phyloP scores from a whole-genome alignment of 2,329 filamentous ascomycete species.

The Dendrostoma leiphaemia region DNA sequence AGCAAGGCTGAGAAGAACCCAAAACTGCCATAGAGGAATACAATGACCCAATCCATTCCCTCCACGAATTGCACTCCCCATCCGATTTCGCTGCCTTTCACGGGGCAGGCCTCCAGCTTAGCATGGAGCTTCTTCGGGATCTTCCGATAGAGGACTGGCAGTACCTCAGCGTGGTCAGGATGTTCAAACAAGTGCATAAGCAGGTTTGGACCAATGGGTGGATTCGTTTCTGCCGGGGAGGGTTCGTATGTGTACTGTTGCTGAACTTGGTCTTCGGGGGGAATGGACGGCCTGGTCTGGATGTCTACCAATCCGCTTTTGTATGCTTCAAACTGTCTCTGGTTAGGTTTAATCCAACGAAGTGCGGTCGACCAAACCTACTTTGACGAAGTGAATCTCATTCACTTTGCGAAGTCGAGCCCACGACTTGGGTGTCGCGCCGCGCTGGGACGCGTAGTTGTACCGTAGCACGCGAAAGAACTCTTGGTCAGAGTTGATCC shows the following conservation, averaged over 20 bases:
- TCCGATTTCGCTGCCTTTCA: constrained; percentile 23
- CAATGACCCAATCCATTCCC: constrained; percentile 22
- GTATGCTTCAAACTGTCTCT: constrained; percentile 5
- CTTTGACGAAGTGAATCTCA: constrained; percentile 10
- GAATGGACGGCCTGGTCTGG: background rate
- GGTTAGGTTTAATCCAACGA: background rate
- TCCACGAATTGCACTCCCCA: constrained; percentile 29
- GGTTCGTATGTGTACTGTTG: constrained; percentile 26
- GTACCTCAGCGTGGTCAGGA: constrained; percentile 23
- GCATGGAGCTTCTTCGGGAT: constrained; percentile 26
- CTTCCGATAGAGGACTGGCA: constrained; percentile 22
- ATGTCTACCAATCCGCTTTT: constrained; percentile 8
- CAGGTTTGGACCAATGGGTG: constrained; percentile 25
- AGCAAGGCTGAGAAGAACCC: constrained; percentile 22
- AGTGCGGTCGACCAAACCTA: background rate
- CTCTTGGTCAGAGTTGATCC: constrained; percentile 21
- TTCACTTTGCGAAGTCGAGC: constrained; percentile 1
- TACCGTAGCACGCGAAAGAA: constrained; percentile 21
- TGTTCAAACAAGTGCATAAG: constrained; percentile 28
- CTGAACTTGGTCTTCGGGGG: background rate
- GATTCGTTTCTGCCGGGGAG: constrained; percentile 23
- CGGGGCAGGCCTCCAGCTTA: constrained; percentile 23
- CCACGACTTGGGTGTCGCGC: constrained; percentile 19
- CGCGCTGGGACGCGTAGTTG: constrained; percentile 14
- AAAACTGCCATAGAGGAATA: constrained; percentile 22